Base-by-base conservation (phyloP, 129 eudicot species). In the Glebionis coronaria region DNA sequence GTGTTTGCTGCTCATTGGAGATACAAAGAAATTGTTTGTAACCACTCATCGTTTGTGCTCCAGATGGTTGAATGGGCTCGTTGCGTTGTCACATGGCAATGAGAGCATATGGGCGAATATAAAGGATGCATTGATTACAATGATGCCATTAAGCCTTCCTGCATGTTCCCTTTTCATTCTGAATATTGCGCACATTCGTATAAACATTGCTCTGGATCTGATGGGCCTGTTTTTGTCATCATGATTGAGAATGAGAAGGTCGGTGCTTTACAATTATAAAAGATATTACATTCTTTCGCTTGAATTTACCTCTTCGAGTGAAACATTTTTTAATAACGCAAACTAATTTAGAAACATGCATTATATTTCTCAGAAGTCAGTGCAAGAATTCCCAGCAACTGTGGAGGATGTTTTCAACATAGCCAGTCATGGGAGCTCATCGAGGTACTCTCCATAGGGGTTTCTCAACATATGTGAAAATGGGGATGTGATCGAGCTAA, bases 1-100 rank as follows among this genome's bases (percentile, higher is more conserved):
- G 99, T 97, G 44, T 80, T 93, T 71, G 97, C 99, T 14, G 99
- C 99, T 50, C 99, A 93, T 55, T 93, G 99, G 99, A 86, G 95
- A 73, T 93, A 89, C 88, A 93, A 93, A 69, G 99, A 93, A 80
- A 90, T 86, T 13, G 92, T 84, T 14, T 82, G 90, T 54, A 75
- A 84, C 75, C 89, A 84, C 83, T 67, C 92, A 11, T 86, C 97
- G 9, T 93, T 86, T 73, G 93, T 89, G 59, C 88, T 93, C 78
- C 95, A 89, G 70, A 93, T 86, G 99, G 95, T 88, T 51, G 92
- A 93, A 65, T 93, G 98, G 98, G 96, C 96, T 0, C 92, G 95
- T 38, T 88, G 98, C 91, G 90, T 93, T 65, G 77, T 93, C 76
- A 75, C 95, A 7, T 88, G 96, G 98, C 98, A 86, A 58, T 88